Conservation (phyloP, 2,329 filamentous ascomycete species). For the Pezicula neosporulosa region DNA sequence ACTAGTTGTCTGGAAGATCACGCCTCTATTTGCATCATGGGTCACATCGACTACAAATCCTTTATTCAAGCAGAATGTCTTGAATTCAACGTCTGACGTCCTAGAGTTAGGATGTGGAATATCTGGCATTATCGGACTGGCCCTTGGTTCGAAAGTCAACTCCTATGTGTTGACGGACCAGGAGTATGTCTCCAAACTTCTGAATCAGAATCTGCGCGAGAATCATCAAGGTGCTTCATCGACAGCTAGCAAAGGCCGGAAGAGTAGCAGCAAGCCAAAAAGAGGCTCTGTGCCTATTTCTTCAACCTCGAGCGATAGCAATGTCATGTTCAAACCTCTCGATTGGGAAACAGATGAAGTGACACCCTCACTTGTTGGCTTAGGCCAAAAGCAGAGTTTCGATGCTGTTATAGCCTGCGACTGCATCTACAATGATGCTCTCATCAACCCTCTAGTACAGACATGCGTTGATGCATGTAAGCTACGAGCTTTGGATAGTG, state of each 20-base stretch:
- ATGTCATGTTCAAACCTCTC: constrained; percentile 56
- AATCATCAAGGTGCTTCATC: constrained; percentile 39
- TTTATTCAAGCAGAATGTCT: constrained; percentile 53
- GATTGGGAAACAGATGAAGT: constrained; percentile 79
- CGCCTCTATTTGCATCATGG: constrained; percentile 79
- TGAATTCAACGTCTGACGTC: constrained; percentile 53
- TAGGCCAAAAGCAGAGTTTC: constrained; percentile 43
- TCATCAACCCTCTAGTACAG: constrained; percentile 78
- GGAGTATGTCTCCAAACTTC: constrained; percentile 72
- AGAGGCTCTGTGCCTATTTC: constrained; percentile 2
- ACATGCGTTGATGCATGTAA: constrained; percentile 74
- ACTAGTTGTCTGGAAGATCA: constrained; percentile 86
- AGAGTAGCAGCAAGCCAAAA: constrained; percentile 19
- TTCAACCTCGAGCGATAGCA: constrained; percentile 14
- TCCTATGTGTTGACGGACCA: constrained; percentile 83
- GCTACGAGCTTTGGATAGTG: constrained; percentile 38
- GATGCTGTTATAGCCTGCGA: constrained; percentile 83
- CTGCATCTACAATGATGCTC: constrained; percentile 90
- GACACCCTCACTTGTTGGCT: constrained; percentile 31
- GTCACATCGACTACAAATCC: constrained; percentile 60
- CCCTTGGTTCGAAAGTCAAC: constrained; percentile 56
- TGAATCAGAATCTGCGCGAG: constrained; percentile 71
- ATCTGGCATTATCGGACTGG: constrained; percentile 72
- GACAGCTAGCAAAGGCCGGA: constrained; percentile 12
- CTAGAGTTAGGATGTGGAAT: constrained; percentile 89